Conservation (phyloP, 2,329 filamentous ascomycete species). For the Fusarium pininemorale region DNA sequence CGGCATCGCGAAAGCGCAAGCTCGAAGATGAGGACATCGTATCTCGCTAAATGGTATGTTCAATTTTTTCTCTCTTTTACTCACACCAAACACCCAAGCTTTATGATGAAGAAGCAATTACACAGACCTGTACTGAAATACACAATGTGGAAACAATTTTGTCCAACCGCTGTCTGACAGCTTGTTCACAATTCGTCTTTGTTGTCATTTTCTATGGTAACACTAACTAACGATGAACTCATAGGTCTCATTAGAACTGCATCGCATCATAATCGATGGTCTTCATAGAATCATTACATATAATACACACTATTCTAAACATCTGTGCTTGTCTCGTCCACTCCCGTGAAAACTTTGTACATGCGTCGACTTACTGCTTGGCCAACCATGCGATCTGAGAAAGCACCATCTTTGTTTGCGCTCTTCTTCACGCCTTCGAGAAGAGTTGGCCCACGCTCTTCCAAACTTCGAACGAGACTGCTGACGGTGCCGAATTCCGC, state of each 20-base stretch:
- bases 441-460: slow-evolving; percentile 64
- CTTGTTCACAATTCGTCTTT: slow-evolving; percentile 35
- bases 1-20: slow-evolving; percentile 41
- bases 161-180: slow-evolving; percentile 86
- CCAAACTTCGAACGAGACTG: slow-evolving; percentile 67
- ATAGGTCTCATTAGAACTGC: slow-evolving; percentile 10
- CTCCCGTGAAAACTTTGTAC: slow-evolving; percentile 67
- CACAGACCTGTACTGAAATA: slow-evolving; percentile 87
- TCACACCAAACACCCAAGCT: slow-evolving; percentile 32
- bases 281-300: slow-evolving; percentile 7
- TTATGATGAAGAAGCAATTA: slow-evolving; percentile 76
- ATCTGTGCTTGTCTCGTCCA: slow-evolving; percentile 65
- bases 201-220: slow-evolving; percentile 37
- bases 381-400: slow-evolving; percentile 65
- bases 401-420: slow-evolving; percentile 65
- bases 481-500: slow-evolving; percentile 67
- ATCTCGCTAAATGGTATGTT: slow-evolving; percentile 52
- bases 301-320: slow-evolving; percentile 44
- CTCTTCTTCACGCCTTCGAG: slow-evolving; percentile 70
- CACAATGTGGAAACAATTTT: slow-evolving; percentile 73
- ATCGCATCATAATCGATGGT: neutral
- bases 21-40: slow-evolving; percentile 35
- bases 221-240: slow-evolving; percentile 36
- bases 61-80: no score
- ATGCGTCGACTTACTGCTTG: slow-evolving; percentile 67